These are phyloP conservation scores for Pseudophaeomoniella oleicola DNA, from an alignment of 2,329 filamentous ascomycete genomes.

Conservation along the genomic window DNA sequence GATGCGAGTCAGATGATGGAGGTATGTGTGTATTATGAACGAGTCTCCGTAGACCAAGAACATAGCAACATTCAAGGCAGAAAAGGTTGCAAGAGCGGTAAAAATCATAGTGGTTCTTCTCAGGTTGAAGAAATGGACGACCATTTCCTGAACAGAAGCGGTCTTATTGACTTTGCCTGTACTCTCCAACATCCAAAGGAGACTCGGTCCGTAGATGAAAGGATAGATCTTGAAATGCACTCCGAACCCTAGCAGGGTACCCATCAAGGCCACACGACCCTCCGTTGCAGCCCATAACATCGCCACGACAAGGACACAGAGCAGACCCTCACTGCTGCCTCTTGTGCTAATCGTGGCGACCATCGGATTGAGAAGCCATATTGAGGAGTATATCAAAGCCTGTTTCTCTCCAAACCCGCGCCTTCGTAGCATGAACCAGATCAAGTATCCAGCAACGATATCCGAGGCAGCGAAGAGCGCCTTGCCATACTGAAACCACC, in stretches of 20 bases:
- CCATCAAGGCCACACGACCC: slow-evolving; percentile 49
- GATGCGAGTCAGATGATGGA: slow-evolving; percentile 83
- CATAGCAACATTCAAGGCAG: slow-evolving; percentile 62
- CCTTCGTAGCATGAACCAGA: slow-evolving; percentile 39
- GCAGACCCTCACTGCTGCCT: slow-evolving; percentile 80
- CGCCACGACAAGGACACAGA: slow-evolving; percentile 71
- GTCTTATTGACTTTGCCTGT: slow-evolving; percentile 2
- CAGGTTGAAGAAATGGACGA: slow-evolving; percentile 21
- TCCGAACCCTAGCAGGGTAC: slow-evolving; percentile 60
- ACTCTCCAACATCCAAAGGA: slow-evolving; percentile 25
- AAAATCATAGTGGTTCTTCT: slow-evolving; percentile 25
- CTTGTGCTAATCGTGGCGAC: slow-evolving; percentile 92
- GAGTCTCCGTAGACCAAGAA: slow-evolving; percentile 61
- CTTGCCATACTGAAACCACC: slow-evolving; percentile 76
- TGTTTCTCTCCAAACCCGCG: slow-evolving; percentile 33
- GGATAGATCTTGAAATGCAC: slow-evolving; percentile 99
- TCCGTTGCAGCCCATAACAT: slow-evolving; percentile 69
- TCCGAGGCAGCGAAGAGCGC: slow-evolving; percentile 72
- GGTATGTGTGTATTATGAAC: slow-evolving; percentile 79
- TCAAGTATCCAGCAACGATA: slow-evolving; percentile 68
- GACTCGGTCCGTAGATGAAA: slow-evolving; percentile 70
- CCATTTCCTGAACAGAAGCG: slow-evolving; percentile 8
- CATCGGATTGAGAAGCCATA: slow-evolving; percentile 97
- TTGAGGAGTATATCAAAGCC: slow-evolving; percentile 63
- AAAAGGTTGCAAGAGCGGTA: slow-evolving; percentile 59